Evolutionary conservation across 2,329 filamentous ascomycete species (phyloP).

Genomic region (Penicillium sp.): DNA sequence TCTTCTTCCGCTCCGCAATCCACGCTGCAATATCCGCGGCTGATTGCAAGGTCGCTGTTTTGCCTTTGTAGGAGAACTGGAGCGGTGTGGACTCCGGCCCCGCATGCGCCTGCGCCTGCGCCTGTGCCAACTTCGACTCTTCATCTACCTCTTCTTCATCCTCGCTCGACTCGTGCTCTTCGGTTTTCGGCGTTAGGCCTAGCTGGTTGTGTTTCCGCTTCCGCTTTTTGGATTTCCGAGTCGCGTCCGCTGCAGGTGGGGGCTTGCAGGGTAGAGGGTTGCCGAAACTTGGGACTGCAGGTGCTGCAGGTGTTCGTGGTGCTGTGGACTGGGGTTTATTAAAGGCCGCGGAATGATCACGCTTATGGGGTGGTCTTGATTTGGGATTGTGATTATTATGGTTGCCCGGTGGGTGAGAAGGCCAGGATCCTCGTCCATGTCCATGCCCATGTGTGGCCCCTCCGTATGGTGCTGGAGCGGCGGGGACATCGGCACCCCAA

Average conservation of each 20-base stretch:
- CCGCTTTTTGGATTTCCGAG: constrained; percentile 44
- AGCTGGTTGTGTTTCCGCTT: constrained; percentile 53
- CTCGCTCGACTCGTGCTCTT: constrained; percentile 52
- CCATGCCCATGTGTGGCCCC: constrained; percentile 32
- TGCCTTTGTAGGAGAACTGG: constrained; percentile 61
- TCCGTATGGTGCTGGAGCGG: constrained; percentile 53
- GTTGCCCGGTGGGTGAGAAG: constrained; percentile 26
- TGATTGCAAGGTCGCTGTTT: constrained; percentile 57
- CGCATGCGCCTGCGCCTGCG: constrained; percentile 1
- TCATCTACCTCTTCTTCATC: constrained; percentile 53
- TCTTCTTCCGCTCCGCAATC: constrained; percentile 77
- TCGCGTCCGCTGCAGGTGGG: constrained; percentile 39
- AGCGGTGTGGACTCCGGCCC: constrained; percentile 37
- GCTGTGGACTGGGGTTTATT: constrained; percentile 35
- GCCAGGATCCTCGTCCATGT: constrained; percentile 29
- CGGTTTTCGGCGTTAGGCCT: constrained; percentile 50
- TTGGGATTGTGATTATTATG: constrained; percentile 28
- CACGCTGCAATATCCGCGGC: constrained; percentile 75
- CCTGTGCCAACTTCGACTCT: constrained; percentile 45
- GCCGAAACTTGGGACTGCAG: constrained; percentile 51
- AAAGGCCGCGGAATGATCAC: constrained; percentile 43
- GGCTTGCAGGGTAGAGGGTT: constrained; percentile 49
- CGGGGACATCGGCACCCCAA: constrained; percentile 59
- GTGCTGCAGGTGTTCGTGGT: constrained; percentile 43
- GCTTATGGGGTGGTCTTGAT: constrained; percentile 37